Conservation (phyloP, 1,139 yeast genomes). For the Oligophagozyma castellii region DNA sequence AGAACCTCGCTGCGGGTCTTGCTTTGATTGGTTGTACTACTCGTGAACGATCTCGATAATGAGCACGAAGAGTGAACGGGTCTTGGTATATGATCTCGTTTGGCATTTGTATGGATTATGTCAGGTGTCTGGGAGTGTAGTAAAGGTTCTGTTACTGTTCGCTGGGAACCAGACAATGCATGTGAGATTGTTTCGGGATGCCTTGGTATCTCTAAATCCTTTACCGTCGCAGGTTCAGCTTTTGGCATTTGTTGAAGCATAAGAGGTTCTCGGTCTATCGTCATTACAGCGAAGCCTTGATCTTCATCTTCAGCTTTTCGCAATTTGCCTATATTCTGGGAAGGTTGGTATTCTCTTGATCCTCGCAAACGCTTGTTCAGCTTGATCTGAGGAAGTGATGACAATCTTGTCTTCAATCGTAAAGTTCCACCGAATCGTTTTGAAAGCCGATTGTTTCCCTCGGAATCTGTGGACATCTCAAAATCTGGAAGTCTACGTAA, state of each 20-base stretch:
- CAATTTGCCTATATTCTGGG: slow-evolving; percentile 16
- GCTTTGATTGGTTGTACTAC: background rate
- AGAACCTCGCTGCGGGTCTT: slow-evolving; percentile 13
- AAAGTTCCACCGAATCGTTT: slow-evolving; percentile 1
- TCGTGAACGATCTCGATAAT: too few species aligned
- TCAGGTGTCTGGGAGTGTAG: background rate
- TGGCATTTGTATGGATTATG: background rate
- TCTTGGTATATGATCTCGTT: background rate
- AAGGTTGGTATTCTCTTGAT: slow-evolving; percentile 24
- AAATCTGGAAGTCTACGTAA: slow-evolving; percentile 13
- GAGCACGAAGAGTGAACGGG: too few species aligned
- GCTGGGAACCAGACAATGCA: background rate
- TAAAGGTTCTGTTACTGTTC: background rate
- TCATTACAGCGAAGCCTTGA: too few species aligned
- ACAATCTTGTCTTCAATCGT: slow-evolving; percentile 12
- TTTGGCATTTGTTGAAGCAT: background rate
- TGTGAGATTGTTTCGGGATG: too few species aligned
- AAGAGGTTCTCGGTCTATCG: too few species aligned
- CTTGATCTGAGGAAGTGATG: slow-evolving; percentile 19
- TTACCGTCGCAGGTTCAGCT: background rate
- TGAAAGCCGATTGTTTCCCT: background rate
- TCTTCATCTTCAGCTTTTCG: slow-evolving; percentile 6
- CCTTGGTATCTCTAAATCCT: too few species aligned
- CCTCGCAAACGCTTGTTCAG: slow-evolving; percentile 18
- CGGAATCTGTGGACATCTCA: slow-evolving; percentile 1